Base-by-base conservation (phyloP, 495 filamentous ascomycete species). In the Neurospora pannonica region DNA sequence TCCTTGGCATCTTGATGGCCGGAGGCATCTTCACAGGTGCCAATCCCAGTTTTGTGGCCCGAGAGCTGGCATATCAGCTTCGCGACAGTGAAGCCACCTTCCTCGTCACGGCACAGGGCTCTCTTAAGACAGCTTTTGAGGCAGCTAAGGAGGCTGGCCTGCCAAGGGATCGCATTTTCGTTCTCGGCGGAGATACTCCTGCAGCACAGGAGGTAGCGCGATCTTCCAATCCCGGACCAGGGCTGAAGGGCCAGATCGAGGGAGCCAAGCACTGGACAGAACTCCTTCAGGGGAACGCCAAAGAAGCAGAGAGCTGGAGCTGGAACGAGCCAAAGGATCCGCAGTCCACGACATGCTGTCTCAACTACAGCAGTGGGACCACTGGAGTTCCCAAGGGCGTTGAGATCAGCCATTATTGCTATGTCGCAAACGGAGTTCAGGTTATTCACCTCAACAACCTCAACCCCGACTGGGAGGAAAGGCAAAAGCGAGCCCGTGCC, bases 321-420 rank as follows among this genome's bases (percentile, higher is more conserved):
- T 85, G 82, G 83, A 40, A 76, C 60, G 84, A 85, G 42, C 82
- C 84, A 0, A 43, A 72, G 5, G 79, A 86, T 71, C 71, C 85
- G 0, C 75, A 72, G 9, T 71, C 72, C 54, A 82, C 82, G 9
- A 78, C 82, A 8, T 85, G 85, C 76, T 86, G 83, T 67, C 85
- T 95, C 71, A 94, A 94, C 77, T 94, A 94, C 81, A 89, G 86
- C 72, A 89, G 86, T 70, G 94, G 94, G 4, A 97, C 94, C 9
- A 97, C 93, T 0, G 94, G 94, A 4, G 84, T 93, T 7, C 92
- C 94, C 17, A 97, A 97, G 79, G 94, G 94, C 31, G 94, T 95
- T 34, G 90, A 92, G 80, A 90, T 96, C 75, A 87, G 90, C 17
- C 93, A 97, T 81, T 81, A 84, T 43, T 91, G 92, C 75, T 92